Conservation (phyloP, 208 protist species). For the Leishmania arabica region DNA sequence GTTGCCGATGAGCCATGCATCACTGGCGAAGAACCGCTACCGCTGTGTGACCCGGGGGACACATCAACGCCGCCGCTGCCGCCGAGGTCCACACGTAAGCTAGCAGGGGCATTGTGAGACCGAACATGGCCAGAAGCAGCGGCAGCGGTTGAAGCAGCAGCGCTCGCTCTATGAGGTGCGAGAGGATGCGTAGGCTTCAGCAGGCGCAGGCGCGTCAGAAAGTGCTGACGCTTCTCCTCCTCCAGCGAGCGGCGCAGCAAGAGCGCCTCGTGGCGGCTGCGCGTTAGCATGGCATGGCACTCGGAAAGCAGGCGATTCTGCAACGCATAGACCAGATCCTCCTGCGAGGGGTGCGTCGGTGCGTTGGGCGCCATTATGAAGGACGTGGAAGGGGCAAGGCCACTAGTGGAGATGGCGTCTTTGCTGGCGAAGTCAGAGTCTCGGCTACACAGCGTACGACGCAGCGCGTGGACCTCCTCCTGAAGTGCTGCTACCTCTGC, state of each 20-base stretch:
- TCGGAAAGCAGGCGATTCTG: conserved; percentile 35
- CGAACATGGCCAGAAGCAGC: background rate
- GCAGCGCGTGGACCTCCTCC: conserved; percentile 23
- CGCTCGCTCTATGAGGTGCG: background rate
- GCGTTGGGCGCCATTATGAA: background rate
- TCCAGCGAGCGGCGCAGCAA: conserved; percentile 34
- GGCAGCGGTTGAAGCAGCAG: background rate
- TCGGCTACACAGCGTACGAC: conserved; percentile 8
- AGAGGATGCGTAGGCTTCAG: conserved; percentile 21
- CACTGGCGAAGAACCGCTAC: conserved; percentile 2
- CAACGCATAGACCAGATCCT: conserved; percentile 20
- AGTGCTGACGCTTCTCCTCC: conserved; percentile 39
- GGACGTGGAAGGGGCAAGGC: background rate
- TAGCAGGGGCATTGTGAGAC: background rate
- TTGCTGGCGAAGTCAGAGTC: background rate
- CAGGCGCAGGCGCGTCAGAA: conserved; percentile 41
- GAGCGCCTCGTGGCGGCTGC: conserved; percentile 30
- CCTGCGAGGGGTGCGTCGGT: conserved; percentile 4
- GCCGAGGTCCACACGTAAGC: background rate
- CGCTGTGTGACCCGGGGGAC: background rate
- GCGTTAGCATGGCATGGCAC: conserved; percentile 33
- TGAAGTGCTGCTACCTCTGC: conserved; percentile 19
- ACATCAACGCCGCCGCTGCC: background rate
- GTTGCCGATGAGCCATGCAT: conserved; percentile 7
- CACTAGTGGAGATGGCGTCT: background rate